Evolutionary conservation across 345 rosid genomes (phyloP).

Genomic region (Bruguiera sexangula): DNA sequence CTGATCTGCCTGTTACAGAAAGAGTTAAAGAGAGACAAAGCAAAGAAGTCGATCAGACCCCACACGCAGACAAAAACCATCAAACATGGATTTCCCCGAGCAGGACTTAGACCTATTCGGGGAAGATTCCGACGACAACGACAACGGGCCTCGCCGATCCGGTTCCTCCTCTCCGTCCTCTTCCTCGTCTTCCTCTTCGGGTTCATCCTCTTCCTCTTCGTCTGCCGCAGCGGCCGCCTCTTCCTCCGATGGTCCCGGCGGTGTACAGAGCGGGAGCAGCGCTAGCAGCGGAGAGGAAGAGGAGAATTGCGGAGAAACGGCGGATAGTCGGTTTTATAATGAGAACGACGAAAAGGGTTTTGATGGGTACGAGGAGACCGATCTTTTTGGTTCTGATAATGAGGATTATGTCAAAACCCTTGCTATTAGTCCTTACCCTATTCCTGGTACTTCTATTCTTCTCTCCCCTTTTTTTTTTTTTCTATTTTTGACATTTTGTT

Average conservation of each 20-base stretch:
- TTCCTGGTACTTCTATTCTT: conserved; percentile 54
- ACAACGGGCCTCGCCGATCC: conserved; percentile 42
- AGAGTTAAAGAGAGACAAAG: too few species aligned
- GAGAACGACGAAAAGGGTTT: conserved; percentile 13
- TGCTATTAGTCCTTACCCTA: conserved; percentile 55
- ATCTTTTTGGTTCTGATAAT: conserved; percentile 91
- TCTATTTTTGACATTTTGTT: neutral
- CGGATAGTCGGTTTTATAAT: conserved; percentile 17
- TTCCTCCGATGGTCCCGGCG: conserved; percentile 4
- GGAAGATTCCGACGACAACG: conserved; percentile 12
- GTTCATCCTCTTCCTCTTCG: conserved; percentile 22
- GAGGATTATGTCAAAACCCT: conserved; percentile 81
- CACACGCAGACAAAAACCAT: too few species aligned
- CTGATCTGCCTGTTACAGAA: too few species aligned
- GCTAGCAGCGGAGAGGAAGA: conserved; percentile 40
- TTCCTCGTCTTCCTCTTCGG: conserved; percentile 48
- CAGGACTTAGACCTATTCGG: conserved; percentile 22
- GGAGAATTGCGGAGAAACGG: conserved; percentile 48
- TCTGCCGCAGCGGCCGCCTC: conserved; percentile 2
- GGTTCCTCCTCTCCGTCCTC: conserved; percentile 43
- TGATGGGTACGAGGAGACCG: conserved; percentile 38
- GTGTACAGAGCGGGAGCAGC: conserved; percentile 26
- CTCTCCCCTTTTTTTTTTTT: too few species aligned
- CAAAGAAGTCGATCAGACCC: too few species aligned
- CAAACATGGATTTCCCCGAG: conserved; percentile 13